Base-by-base conservation (phyloP, 306 rosid species). In the Castanea sativa region DNA sequence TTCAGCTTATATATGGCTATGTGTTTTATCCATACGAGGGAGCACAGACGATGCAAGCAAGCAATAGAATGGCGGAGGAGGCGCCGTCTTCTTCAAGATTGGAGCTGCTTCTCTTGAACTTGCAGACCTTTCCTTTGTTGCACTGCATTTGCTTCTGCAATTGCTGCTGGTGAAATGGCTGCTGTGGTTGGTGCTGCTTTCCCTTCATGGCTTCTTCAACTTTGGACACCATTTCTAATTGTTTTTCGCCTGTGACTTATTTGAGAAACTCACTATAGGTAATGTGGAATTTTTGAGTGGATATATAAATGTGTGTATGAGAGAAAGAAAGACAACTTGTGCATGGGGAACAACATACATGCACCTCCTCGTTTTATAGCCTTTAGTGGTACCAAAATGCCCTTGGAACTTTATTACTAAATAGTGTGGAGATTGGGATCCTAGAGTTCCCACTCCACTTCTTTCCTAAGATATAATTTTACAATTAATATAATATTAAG, bases 1-100 rank as follows among this genome's bases (percentile, higher is more conserved):
- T 30, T 63, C 41, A 13, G 59, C 21, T 45, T 58, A 30, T 49
- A 9, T 58, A 0, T 58, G 15, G 23, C 2, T 13, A 1, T 20
- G 3, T 23, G 13, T 21, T 76, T 86, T 86, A 87, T 1, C 49
- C 80, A 83, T 80, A 79, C 9, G 85, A 86, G 74, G 97, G 97
- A 19, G 94, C 64, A 83, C 92, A 93, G 69, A 91, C 99, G 43
- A 95, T 90, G 87, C 99, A 95, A 90, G 99, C 99, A 38, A 95
- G 98, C 82, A 93, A 85, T 80, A 95, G 92, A 83, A 95, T 93
- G 64, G 99, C 99, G 15, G 99, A 88, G 75, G 96, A 93, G 71
- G 81, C 93, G n/a, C 88, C 98, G 71, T 93, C 97, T 19, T 93
- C 96, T 79, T 90, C 99, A 12, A 90, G 74, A 73, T 85, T 85